Percentiles rank a stretch among this genome's conserved stretches.
Conservation (phyloP, 1,139 yeast species). For the Torulaspora globosa region DNA sequence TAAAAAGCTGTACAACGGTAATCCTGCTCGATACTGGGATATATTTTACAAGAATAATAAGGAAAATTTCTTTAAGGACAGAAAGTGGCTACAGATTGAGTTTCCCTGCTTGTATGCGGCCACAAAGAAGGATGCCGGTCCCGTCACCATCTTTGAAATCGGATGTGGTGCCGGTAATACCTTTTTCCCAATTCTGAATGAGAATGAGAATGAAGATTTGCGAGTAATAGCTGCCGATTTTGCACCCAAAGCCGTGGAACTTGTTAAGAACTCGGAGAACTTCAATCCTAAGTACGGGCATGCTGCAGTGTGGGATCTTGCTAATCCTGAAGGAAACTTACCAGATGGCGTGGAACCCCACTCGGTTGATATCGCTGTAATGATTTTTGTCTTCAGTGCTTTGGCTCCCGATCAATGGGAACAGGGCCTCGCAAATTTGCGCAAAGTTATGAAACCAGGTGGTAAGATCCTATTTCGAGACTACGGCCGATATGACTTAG, state of each 20-base stretch:
- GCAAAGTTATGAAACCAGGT: constrained; percentile 80
- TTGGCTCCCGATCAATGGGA: constrained; percentile 89
- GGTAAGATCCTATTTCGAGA: constrained; percentile 88
- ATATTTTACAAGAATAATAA: constrained; percentile 83
- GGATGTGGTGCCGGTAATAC: constrained; percentile 99
- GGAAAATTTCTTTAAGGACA: constrained; percentile 91
- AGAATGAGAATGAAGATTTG: constrained; percentile 74
- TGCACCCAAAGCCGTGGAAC: constrained; percentile 82
- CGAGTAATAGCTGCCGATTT: constrained; percentile 84
- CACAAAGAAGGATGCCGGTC: constrained; percentile 65
- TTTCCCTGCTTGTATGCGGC: constrained; percentile 81
- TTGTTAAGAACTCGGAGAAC: constrained; percentile 61
- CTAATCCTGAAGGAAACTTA: constrained; percentile 65
- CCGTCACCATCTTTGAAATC: constrained; percentile 74
- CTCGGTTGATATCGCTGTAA: constrained; percentile 83
- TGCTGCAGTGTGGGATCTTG: constrained; percentile 95
- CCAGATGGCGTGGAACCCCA: constrained; percentile 82
- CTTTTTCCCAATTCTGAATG: constrained; percentile 78
- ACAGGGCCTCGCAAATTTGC: constrained; percentile 66
- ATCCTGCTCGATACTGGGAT: constrained; percentile 96
- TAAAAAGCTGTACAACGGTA: constrained; percentile 67
- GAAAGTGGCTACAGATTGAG: constrained; percentile 94
- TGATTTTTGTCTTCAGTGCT: constrained; percentile 93
- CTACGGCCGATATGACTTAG: constrained; percentile 92
- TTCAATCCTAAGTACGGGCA: constrained; percentile 64